Percentiles rank a stretch among this genome's conserved stretches.
Conservation (phyloP, 1,284 basidiomycete species). For the Moniliella sp. region DNA sequence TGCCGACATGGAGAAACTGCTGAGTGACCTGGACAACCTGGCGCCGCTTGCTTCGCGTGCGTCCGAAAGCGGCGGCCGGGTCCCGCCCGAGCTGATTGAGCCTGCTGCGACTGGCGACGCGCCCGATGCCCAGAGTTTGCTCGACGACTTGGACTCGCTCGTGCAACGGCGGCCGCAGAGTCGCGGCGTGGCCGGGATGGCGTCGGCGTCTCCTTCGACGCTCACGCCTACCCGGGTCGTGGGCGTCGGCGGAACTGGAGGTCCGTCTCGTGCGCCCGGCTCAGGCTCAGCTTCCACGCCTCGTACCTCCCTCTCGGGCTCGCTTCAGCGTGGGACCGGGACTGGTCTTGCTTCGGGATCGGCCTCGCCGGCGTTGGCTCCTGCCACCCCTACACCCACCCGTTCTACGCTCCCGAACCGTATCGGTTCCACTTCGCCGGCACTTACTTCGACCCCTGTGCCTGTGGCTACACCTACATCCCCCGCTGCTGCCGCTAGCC, state of each 20-base stretch:
- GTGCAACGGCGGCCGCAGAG: conserved; percentile 9
- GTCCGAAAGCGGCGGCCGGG: neutral
- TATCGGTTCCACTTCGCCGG: neutral
- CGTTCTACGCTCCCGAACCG: neutral
- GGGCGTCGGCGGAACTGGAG: neutral
- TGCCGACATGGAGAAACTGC: conserved; percentile 19
- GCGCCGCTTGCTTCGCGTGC: neutral
- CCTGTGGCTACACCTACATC: neutral
- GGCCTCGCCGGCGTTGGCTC: neutral
- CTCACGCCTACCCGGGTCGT: too few relatives aligned
- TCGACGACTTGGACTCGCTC: conserved; percentile 29
- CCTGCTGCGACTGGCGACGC: conserved; percentile 4
- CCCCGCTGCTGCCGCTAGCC: neutral
- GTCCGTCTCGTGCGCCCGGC: neutral
- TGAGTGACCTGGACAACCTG: conserved; percentile 25
- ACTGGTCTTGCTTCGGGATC: conserved; percentile 39
- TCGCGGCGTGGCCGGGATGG: neutral
- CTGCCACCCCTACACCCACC: neutral
- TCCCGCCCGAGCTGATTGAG: neutral
- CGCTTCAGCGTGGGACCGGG: neutral
- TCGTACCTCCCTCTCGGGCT: neutral
- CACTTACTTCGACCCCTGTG: neutral
- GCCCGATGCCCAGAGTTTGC: conserved; percentile 25
- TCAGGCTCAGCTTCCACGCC: neutral
- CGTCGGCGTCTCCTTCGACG: neutral